Conservation (phyloP, 345 rosid genomes). For the Cardiospermum halicacabum region DNA sequence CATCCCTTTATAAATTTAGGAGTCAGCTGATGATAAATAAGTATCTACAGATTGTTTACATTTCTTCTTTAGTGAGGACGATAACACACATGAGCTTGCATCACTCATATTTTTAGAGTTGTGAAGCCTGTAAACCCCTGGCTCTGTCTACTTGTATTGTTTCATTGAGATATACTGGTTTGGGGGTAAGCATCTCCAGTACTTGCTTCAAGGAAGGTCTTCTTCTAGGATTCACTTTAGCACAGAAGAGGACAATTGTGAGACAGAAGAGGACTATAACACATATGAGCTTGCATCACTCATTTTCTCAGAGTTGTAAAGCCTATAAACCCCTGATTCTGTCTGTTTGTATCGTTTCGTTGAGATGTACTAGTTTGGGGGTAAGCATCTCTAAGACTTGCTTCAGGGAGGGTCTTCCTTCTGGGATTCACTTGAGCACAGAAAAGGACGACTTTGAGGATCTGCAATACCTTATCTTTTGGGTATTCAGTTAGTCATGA, state of each 20-base stretch:
- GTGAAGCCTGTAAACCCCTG: slow-evolving; percentile 52
- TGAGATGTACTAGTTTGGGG: too few species aligned
- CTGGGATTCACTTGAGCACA: slow-evolving; percentile 87
- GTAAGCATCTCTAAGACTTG: too few species aligned
- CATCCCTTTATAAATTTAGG: slow-evolving; percentile 37
- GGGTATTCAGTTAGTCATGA: slow-evolving; percentile 54
- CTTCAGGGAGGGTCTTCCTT: too few species aligned
- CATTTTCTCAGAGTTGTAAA: too few species aligned
- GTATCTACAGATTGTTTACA: slow-evolving; percentile 35
- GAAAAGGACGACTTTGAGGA: slow-evolving; percentile 72
- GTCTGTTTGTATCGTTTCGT: too few species aligned
- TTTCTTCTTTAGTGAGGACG: slow-evolving; percentile 44
- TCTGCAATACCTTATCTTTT: slow-evolving; percentile 50
- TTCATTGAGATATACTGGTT: slow-evolving; percentile 61
- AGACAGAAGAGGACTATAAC: too few species aligned
- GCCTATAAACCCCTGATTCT: too few species aligned
- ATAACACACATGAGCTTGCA: slow-evolving; percentile 33
- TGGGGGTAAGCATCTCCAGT: slow-evolving; percentile 83
- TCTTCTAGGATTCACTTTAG: slow-evolving; percentile 42
- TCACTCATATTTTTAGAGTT: slow-evolving; percentile 10
- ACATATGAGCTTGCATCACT: too few species aligned
- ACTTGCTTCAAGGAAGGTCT: slow-evolving; percentile 88
- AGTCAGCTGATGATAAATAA: slow-evolving; percentile 22
- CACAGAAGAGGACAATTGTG: too few species aligned
- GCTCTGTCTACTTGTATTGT: slow-evolving; percentile 50